phyloP scores from a whole-genome alignment of 768 basidiomycete species.

The Termitomyces sp. region DNA sequence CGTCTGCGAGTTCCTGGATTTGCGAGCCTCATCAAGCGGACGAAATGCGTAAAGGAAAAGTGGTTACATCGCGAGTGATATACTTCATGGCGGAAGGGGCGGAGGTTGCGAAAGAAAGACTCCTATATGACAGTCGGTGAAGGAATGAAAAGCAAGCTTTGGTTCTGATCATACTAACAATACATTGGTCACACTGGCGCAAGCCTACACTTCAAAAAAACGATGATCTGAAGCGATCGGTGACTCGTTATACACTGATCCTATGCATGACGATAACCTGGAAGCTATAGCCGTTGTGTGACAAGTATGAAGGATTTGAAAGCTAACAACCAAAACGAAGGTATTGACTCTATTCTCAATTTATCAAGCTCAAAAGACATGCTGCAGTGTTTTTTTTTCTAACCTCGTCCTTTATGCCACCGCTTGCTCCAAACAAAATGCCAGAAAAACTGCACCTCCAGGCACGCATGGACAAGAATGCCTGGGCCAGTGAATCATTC shows the following conservation, averaged over 20 bases:
- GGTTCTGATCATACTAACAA: conserved; percentile 1
- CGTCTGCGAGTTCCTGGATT: conserved; percentile 57
- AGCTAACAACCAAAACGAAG: not conserved
- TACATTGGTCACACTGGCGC: not conserved
- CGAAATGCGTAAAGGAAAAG: not conserved
- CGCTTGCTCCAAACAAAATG: not conserved
- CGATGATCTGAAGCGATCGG: not conserved
- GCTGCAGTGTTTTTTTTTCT: not conserved
- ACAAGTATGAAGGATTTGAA: not conserved
- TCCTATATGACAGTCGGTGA: not conserved
- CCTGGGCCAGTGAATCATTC: no score
- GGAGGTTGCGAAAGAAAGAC: not conserved
- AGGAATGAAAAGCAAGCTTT: not conserved
- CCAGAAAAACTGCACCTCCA: no score
- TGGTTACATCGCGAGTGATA: conserved; percentile 16
- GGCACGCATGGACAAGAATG: no score
- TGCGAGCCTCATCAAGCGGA: not conserved
- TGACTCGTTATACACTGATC: not conserved
- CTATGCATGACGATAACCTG: not conserved
- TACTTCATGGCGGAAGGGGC: conserved; percentile 13
- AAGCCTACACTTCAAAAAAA: not conserved
- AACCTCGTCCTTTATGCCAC: not conserved
- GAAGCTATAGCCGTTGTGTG: not conserved
- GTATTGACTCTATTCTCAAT: not conserved
- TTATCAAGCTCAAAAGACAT: not conserved